Evolutionary conservation across 2,329 filamentous ascomycete genomes (phyloP), one percentile per base, ranked within the genome.

Genomic region (Leptosphaerulina australis): DNA sequence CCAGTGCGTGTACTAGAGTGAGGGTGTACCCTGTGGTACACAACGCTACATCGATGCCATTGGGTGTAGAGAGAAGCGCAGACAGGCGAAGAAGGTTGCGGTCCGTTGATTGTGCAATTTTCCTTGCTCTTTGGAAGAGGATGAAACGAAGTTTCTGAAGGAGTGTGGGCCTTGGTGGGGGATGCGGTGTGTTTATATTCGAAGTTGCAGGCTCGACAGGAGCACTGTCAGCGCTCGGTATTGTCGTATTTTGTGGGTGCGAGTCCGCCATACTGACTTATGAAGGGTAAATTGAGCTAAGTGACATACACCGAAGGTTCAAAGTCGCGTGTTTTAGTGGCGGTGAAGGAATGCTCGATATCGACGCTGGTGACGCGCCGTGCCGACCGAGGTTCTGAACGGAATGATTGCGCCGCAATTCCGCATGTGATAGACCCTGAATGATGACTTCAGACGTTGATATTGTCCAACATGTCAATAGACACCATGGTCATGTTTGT

Each of bases 11-110:
- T 7, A 76, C 46, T 50, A 79, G 68, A 15, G 69, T 69, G 21
- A 78, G 70, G 34, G 74, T 76, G 68, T 78, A 79, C 59, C 63
- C 66, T 11, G 74, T 60, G 8, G 76, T 79, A 61, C 69, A 71
- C 40, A 79, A 72, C 41, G 73, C 63, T 21, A 67, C 63, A 56
- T 78, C 74, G 41, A 70, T 71, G 55, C 73, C 72, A 14, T 63
- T 43, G 14, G 75, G 69, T 17, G 71, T 75, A 35, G 73, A 74
- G 44, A 79, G 63, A 30, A 76, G 61, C 36, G 55, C 58, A 4
- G 67, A 59, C 33, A 76, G 64, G 55, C 67, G 71, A 43, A 64
- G 41, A 24, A 75, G 56, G 15, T 52, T 63, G 41, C 50, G 53
- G 61, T 76, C 73, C 30, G 68, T 62, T 9, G 55, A 50, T 47